phyloP scores from a whole-genome alignment of 2,329 filamentous ascomycete genomes.

The Chaetothyriales sp. region DNA sequence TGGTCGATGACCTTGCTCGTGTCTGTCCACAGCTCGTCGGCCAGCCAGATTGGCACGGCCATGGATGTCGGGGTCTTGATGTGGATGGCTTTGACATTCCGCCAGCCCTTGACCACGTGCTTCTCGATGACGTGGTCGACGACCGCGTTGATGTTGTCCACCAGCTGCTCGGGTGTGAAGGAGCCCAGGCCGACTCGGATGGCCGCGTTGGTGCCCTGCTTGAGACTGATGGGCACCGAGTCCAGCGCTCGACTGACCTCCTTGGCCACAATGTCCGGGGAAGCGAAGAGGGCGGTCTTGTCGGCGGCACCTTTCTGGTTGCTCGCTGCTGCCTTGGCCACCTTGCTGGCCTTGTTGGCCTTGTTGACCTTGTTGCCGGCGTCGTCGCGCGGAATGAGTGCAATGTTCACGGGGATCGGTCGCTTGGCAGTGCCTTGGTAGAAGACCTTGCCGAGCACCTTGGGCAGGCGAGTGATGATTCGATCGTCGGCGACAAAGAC shows the following conservation, averaged over 20 bases:
- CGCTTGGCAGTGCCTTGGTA: slow-evolving; percentile 74
- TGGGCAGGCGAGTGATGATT: slow-evolving; percentile 58
- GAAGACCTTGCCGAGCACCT: slow-evolving; percentile 77
- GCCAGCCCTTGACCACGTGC: slow-evolving; percentile 75
- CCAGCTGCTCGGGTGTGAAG: slow-evolving; percentile 61
- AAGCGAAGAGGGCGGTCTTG: slow-evolving; percentile 38
- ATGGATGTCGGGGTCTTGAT: slow-evolving; percentile 83
- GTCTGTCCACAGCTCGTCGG: slow-evolving; percentile 77
- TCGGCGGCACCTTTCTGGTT: slow-evolving; percentile 30
- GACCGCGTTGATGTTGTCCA: slow-evolving; percentile 67
- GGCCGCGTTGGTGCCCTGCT: slow-evolving; percentile 64
- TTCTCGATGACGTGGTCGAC: slow-evolving; percentile 57
- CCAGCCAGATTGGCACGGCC: slow-evolving; percentile 86
- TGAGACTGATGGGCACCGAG: slow-evolving; percentile 67
- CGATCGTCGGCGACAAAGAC: slow-evolving; percentile 88
- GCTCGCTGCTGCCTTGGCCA: slow-evolving; percentile 25
- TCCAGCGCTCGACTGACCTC: slow-evolving; percentile 68
- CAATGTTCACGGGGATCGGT: slow-evolving; percentile 68
- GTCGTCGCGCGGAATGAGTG: slow-evolving; percentile 48
- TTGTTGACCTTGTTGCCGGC: slow-evolving; percentile 44
- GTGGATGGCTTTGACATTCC: slow-evolving; percentile 69
- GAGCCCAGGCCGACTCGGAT: slow-evolving; percentile 64
- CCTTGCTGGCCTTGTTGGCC: slow-evolving; percentile 47
- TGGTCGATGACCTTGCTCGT: slow-evolving; percentile 49
- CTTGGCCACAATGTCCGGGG: slow-evolving; percentile 54